Evolutionary conservation across 331 rosid genomes (phyloP), one percentile per base, ranked within the genome.

Genomic region (Cydonia oblonga): DNA sequence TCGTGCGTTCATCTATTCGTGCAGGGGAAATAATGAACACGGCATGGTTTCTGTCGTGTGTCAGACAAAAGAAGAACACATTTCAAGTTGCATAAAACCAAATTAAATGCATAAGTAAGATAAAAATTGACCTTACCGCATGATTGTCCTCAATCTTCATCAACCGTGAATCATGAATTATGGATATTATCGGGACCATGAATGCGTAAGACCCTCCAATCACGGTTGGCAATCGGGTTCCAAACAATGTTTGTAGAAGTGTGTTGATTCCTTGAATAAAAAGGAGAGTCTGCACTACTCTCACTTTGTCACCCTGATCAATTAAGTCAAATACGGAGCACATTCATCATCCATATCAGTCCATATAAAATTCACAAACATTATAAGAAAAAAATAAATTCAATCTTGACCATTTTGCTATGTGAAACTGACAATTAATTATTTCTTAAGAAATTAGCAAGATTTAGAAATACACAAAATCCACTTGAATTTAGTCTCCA

Each of bases 171-270:
- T 95, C 99, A 54, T 91, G 99, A 68, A 91, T 83, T 8, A 95
- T 95, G 40, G 99, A 95, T 74, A 95, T 91, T 32, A 95, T 88
- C 46, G 99, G 99, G 68, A 91, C 93, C 99, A 95, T 95, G 80
- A 87, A 91, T 46, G 99, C 97, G 73, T 88, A 95, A 59, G 97
- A 95, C n/a, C 99, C 99, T 72, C 99, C 97, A 24, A 95, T 76
- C 83, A 95, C 99, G 42, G 96, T 95, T 23, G 99, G 99, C 57
- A 95, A 83, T 78, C 99, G 81, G 32, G 99, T 95, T 81, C 99
- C 99, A 72, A 95, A 95, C 61, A 95, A 87, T 20, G 99, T 91
- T 78, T 95, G 99, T 61, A 95, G 79, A 46, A 95, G 96, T 70
- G 99, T 95, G 83, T 95, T 95, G 64, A 95, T 77, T 70, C 99